Base-by-base conservation (phyloP, 1,284 basidiomycete species). In the Mrakiaceae sp. region DNA sequence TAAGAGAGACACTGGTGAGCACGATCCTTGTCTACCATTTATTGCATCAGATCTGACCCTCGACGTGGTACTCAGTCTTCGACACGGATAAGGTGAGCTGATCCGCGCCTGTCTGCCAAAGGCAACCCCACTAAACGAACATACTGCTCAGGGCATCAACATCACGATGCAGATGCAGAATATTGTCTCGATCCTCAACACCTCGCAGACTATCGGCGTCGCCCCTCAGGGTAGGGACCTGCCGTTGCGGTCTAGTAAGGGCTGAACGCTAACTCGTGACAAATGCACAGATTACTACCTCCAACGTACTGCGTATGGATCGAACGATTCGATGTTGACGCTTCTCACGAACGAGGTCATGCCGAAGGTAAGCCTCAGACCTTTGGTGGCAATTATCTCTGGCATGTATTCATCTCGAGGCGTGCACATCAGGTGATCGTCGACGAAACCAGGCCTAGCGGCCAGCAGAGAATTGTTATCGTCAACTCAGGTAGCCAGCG, bases 401-500 rank as follows among this genome's bases (percentile, higher is more conserved):
- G 73, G 76, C 60, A 55, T 68, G 49, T 62, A 70, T 44, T 66
- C 65, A 27, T 51, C 70, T 10, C 27, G 8, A 50, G 73, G 80
- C 2, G 72, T 82, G 69, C 85, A 86, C 75, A 86, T 86, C 47
- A 68, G 67, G 4, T 70, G 67, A 53, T 51, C 48, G 46, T 61
- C 43, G 52, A 53, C 60, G 11, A 60, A 42, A 55, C 14, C 39
- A 16, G 59, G n/a, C n/a, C 47, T 16, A 14, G 42, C 59, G 48
- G 27, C 44, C 47, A 66, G 68, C 27, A 27, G 27, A 27, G 27
- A 27, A 75, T 88, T 66, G 83, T 88, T 72, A 82, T 91, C 67
- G 79, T 80, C 61, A 87, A 90, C 74, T 83, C 86, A 2, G 89
- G 86, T 14, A 84, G 80, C n/a, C 80, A 86, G 70, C 82, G 89